Conservation (phyloP, 129 eudicot genomes). For the Helianthus tuberosus region DNA sequence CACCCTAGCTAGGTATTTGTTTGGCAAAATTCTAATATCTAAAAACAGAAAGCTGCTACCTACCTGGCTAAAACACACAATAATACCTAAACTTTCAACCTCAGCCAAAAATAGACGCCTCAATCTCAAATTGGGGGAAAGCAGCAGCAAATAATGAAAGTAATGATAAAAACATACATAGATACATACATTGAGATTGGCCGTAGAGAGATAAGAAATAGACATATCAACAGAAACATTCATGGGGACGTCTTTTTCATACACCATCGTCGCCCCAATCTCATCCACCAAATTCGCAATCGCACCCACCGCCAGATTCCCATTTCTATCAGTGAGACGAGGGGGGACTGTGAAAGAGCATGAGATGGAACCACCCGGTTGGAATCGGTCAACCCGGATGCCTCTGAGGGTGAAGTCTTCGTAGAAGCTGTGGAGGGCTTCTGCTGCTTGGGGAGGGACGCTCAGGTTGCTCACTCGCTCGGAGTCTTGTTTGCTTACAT, state of each 20-base stretch:
- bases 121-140: too few species aligned
- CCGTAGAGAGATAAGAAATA: conserved; percentile 39
- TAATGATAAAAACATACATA: too few species aligned
- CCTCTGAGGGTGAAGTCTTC: conserved; percentile 35
- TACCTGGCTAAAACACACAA: too few species aligned
- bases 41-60: too few species aligned
- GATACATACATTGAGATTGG: conserved; percentile 26
- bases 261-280: conserved; percentile 37
- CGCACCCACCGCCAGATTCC: conserved; percentile 46
- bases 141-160: too few species aligned
- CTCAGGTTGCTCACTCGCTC: conserved; percentile 20
- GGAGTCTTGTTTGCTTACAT: conserved; percentile 23
- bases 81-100: too few species aligned
- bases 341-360: conserved; percentile 43
- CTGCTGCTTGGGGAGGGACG: conserved; percentile 18
- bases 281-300: conserved; percentile 42
- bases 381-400: conserved; percentile 31
- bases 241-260: conserved; percentile 40
- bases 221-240: conserved; percentile 45
- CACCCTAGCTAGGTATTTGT: too few species aligned
- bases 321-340: conserved; percentile 44
- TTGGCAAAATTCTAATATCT: too few species aligned
- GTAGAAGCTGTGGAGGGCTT: conserved; percentile 34
- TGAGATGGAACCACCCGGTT: conserved; percentile 37
- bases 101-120: too few species aligned